Evolutionary conservation across 805 yeast genomes (phyloP).

Genomic region (Saturnispora sanitii): DNA sequence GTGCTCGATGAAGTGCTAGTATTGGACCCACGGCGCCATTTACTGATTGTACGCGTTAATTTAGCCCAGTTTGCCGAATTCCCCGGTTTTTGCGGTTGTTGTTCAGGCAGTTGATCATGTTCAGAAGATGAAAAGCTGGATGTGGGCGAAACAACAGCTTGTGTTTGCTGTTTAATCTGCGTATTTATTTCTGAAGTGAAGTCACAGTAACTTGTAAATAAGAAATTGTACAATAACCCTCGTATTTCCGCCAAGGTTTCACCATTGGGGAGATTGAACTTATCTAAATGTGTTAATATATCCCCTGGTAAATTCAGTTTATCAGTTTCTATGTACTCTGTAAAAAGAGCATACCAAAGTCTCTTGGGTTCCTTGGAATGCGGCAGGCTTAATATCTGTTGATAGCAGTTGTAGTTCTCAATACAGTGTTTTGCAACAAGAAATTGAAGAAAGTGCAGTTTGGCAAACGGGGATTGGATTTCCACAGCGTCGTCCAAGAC

Average conservation of each 20-base stretch:
- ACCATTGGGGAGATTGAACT: constrained; percentile 16
- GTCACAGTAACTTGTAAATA: constrained; percentile 25
- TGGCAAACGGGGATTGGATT: constrained; percentile 17
- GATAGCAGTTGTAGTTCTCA: constrained; percentile 28
- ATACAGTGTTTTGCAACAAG: constrained; percentile 25
- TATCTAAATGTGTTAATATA: constrained; percentile 13
- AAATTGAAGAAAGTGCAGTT: constrained; percentile 21
- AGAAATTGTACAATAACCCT: constrained; percentile 18
- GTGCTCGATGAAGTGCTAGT: constrained; percentile 10
- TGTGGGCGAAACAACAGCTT: background rate
- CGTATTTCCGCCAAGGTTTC: constrained; percentile 15
- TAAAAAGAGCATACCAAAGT: constrained; percentile 21
- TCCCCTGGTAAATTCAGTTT: constrained; percentile 28
- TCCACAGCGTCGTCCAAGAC: constrained; percentile 21
- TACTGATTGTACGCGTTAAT: constrained; percentile 22
- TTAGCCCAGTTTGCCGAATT: constrained; percentile 19
- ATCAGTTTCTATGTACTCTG: constrained; percentile 23
- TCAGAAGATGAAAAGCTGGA: background rate
- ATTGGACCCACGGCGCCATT: constrained; percentile 24
- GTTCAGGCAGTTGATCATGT: too few species aligned
- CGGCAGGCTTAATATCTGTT: constrained; percentile 19
- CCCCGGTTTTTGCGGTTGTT: too few species aligned
- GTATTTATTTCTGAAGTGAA: constrained; percentile 16
- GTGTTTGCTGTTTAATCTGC: background rate
- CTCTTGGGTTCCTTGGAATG: background rate